A percentile compares a stretch with the other conserved stretches of the same genome.
phyloP scores from a whole-genome alignment of 1,284 basidiomycete species.

The Earliella scabrosa region DNA sequence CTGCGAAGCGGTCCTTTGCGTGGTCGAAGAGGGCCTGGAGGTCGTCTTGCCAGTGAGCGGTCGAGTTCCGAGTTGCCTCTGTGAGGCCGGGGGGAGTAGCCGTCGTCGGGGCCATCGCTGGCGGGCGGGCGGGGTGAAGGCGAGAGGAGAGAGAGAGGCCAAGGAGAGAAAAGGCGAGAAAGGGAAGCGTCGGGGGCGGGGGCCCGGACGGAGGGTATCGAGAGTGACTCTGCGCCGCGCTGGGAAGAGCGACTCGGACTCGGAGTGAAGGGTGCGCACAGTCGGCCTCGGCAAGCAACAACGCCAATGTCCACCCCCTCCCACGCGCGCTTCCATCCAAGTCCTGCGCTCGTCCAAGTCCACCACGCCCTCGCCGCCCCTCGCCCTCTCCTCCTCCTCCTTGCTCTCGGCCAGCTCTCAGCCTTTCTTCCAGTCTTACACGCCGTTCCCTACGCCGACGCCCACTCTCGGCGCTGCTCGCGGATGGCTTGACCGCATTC shows the following conservation, averaged over 20 bases:
- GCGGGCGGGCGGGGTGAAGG: background rate
- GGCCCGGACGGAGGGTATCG: conserved; percentile 19
- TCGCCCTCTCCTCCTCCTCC: no score
- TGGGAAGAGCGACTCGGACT: no score
- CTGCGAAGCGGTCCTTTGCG: conserved; percentile 87
- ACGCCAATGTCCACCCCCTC: no score
- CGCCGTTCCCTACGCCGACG: no score
- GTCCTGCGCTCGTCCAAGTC: no score
- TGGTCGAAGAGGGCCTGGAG: conserved; percentile 76
- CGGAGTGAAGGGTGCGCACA: no score
- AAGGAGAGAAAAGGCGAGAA: conserved; percentile 2
- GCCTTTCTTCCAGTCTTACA: no score
- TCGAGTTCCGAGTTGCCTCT: conserved; percentile 67
- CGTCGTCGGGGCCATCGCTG: conserved; percentile 27
- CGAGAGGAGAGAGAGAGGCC: conserved; percentile 6
- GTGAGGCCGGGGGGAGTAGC: conserved; percentile 57
- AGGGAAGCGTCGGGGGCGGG: conserved; percentile 7
- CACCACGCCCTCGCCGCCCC: no score
- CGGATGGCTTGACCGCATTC: background rate
- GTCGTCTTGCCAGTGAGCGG: conserved; percentile 75
- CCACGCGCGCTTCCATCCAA: no score
- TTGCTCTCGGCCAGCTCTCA: no score
- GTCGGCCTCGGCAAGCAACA: no score
- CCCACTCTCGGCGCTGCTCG: no score
- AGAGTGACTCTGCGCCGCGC: background rate